Evolutionary conservation across 1,284 basidiomycete species (phyloP).

Genomic region (Irpex lacteus): DNA sequence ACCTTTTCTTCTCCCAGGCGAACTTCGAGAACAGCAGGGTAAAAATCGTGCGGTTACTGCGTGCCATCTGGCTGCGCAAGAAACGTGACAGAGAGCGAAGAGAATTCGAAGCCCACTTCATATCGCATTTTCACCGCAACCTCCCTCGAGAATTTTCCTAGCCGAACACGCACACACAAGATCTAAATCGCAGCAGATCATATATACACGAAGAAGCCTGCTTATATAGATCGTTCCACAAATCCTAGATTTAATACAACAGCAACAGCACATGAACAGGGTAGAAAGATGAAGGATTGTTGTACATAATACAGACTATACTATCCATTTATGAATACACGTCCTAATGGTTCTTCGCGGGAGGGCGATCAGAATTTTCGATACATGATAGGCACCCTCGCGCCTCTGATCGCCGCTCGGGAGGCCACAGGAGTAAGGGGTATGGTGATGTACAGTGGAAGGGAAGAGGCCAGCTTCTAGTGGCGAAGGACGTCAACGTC

Average conservation of each 20-base stretch:
- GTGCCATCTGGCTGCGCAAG: slow-evolving; percentile 40
- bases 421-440: not conserved
- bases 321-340: not conserved
- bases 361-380: not conserved
- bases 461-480: not conserved
- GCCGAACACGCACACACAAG: not conserved
- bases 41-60: slow-evolving; percentile 35
- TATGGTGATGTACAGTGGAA: not conserved
- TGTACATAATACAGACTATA: not conserved
- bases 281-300: not conserved
- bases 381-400: not conserved
- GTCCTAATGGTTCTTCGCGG: not conserved
- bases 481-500: not conserved
- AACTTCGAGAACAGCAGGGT: slow-evolving; percentile 36
- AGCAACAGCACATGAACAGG: not conserved
- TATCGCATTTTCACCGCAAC: slow-evolving; percentile 14
- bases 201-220: not conserved
- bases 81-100: slow-evolving; percentile 22
- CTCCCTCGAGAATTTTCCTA: slow-evolving; percentile 16
- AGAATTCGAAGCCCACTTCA: slow-evolving; percentile 19
- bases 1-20: slow-evolving; percentile 19
- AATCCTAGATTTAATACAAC: not conserved
- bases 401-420: not conserved
- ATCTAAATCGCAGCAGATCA: slow-evolving; percentile 1
- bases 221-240: not conserved